Percentiles rank a stretch among this genome's conserved stretches.
Evolutionary conservation across 805 yeast genomes (phyloP).

Genomic region (Zygosaccharomyces kombuchaensis): DNA sequence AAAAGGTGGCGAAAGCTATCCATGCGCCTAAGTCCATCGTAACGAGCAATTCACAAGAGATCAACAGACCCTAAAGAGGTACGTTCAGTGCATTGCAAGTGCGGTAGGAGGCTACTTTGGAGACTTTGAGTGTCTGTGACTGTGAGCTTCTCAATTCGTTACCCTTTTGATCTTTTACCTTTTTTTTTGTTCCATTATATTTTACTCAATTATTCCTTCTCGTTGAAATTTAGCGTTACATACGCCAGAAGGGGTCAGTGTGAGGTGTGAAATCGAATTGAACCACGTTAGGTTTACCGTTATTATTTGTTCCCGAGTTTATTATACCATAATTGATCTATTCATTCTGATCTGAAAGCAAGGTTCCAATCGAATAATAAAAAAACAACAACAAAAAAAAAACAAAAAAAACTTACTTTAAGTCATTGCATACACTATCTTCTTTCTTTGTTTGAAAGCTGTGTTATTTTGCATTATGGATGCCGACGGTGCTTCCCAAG

Average conservation of each 20-base stretch:
- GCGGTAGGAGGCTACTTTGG: neutral
- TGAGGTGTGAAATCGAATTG: neutral
- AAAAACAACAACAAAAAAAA: neutral
- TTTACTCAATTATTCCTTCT: neutral
- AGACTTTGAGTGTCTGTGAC: constrained; percentile 1
- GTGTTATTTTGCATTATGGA: constrained; percentile 61
- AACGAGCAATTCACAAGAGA: neutral
- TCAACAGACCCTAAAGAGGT: neutral
- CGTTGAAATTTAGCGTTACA: neutral
- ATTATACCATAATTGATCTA: neutral
- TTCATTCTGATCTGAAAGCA: neutral
- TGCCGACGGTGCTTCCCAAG: constrained; percentile 63
- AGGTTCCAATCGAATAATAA: neutral
- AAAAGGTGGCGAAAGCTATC: constrained; percentile 13
- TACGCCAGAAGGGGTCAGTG: neutral
- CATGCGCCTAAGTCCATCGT: neutral
- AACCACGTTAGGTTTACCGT: neutral
- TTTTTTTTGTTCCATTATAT: constrained; percentile 3
- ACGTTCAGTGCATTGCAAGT: constrained; percentile 1
- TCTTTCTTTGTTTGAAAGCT: neutral
- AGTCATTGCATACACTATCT: neutral
- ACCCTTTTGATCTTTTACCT: neutral
- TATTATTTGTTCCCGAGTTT: neutral
- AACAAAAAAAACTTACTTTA: neutral
- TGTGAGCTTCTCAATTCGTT: constrained; percentile 3